A percentile compares a stretch with the other conserved stretches of the same genome.
phyloP scores from a whole-genome alignment of 345 rosid genomes.

The Orychophragmus violaceus region DNA sequence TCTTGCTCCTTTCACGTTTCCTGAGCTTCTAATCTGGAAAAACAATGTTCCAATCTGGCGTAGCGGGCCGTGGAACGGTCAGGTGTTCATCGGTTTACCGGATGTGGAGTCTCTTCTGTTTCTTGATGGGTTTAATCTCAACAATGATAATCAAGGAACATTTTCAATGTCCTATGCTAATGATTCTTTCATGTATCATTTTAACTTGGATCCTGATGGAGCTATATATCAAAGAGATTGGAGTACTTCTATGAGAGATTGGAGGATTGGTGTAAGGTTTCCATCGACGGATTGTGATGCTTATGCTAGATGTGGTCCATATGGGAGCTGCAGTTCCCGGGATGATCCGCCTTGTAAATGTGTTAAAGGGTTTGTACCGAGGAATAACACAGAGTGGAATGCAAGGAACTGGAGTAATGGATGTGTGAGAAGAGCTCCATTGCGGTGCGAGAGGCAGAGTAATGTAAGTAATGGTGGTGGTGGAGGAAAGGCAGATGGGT shows the following conservation, averaged over 20 bases:
- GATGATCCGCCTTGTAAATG: slow-evolving; percentile 25
- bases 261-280: not conserved
- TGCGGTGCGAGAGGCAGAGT: slow-evolving; percentile 30
- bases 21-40: not conserved
- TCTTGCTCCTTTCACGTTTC: not conserved
- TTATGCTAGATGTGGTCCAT: not conserved
- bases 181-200: not conserved
- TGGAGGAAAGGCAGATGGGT: slow-evolving; percentile 35
- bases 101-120: not conserved
- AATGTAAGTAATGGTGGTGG: slow-evolving; percentile 10
- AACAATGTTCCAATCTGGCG: not conserved
- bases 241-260: not conserved
- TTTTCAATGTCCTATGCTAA: not conserved
- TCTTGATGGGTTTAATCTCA: not conserved
- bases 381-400: slow-evolving; percentile 37
- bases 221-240: not conserved
- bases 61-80: not conserved
- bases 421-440: slow-evolving; percentile 34
- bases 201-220: not conserved
- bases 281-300: not conserved
- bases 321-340: not conserved
- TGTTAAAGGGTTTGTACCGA: slow-evolving; percentile 47
- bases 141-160: not conserved
- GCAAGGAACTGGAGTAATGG: slow-evolving; percentile 43
- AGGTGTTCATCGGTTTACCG: not conserved